These are phyloP conservation scores for Tephrocybe sp. DNA, from an alignment of 768 basidiomycete genomes.

Conservation along the genomic window DNA sequence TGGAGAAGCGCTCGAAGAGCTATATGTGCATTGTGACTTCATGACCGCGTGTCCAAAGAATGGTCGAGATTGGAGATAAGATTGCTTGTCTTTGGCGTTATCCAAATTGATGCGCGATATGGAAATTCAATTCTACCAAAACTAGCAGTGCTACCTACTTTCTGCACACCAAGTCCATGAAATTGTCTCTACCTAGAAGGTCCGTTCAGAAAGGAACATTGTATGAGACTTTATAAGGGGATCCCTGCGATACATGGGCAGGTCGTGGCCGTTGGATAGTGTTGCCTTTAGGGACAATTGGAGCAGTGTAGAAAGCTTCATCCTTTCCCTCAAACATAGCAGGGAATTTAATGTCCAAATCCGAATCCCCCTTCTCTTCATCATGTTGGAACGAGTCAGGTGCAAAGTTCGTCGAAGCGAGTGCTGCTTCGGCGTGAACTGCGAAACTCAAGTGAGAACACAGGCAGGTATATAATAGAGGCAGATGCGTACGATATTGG, in stretches of 20 bases:
- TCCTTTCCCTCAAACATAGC: constrained; percentile 1
- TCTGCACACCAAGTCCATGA: neutral
- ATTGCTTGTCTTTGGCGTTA: neutral
- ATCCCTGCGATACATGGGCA: neutral
- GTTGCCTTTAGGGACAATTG: neutral
- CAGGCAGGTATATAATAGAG: neutral
- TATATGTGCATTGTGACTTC: neutral
- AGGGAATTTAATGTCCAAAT: constrained; percentile 9
- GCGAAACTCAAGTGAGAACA: constrained; percentile 6
- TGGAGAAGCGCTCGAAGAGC: neutral
- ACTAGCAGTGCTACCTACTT: too few relatives aligned
- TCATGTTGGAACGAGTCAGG: constrained; percentile 39
- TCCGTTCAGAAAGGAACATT: constrained; percentile 12
- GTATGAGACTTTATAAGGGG: constrained; percentile 6
- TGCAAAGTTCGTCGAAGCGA: constrained; percentile 38
- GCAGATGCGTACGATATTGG: constrained; percentile 47
- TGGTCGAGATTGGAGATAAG: constrained; percentile 5
- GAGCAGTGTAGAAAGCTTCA: constrained; percentile 1
- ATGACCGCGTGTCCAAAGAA: neutral
- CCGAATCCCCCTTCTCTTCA: constrained; percentile 18
- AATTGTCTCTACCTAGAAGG: neutral
- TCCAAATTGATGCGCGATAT: too few relatives aligned
- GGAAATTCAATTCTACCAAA: too few relatives aligned
- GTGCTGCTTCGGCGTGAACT: constrained; percentile 40
- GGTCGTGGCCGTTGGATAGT: neutral